Evolutionary conservation across 2,329 filamentous ascomycete genomes (phyloP).

Genomic region (Diatrype stigma): DNA sequence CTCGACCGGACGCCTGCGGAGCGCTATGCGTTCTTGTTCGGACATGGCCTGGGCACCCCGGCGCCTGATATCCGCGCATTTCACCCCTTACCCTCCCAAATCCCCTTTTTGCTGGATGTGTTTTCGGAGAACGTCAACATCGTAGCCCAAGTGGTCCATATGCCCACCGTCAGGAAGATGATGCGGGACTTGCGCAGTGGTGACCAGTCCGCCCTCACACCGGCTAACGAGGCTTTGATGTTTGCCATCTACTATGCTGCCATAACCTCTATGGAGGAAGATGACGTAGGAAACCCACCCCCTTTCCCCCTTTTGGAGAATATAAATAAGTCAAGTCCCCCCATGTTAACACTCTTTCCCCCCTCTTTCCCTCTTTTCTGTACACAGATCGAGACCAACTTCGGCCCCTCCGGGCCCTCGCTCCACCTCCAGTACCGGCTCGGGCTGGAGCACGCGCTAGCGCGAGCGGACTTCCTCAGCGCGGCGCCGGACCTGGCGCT

Average conservation of each 20-base stretch:
- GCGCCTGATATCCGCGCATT: conserved; percentile 34
- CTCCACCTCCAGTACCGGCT: conserved; percentile 36
- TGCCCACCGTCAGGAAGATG: conserved; percentile 38
- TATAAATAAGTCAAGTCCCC: no score
- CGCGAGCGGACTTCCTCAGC: conserved; percentile 45
- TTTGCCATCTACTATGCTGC: conserved; percentile 56
- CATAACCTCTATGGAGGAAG: conserved; percentile 52
- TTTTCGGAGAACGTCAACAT: conserved; percentile 50
- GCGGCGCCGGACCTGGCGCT: conserved; percentile 45
- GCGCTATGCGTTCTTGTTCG: conserved; percentile 49
- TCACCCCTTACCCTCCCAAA: conserved; percentile 50
- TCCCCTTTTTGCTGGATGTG: conserved; percentile 48
- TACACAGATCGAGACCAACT: conserved; percentile 27
- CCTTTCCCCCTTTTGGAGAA: conserved; percentile 4
- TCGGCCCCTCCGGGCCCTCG: conserved; percentile 34
- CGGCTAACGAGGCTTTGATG: conserved; percentile 47
- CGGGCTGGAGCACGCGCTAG: conserved; percentile 43
- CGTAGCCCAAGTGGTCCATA: conserved; percentile 39
- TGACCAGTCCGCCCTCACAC: conserved; percentile 29
- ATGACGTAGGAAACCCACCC: conserved; percentile 52
- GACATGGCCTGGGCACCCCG: conserved; percentile 34
- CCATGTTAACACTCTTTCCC: no score
- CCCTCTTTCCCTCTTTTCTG: conserved; percentile 4
- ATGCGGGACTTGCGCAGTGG: conserved; percentile 31
- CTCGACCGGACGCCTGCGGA: conserved; percentile 38